A percentile compares a stretch with the other conserved stretches of the same genome.
These are phyloP conservation scores for Lasiodiplodia sp. DNA, from an alignment of 2,329 filamentous ascomycete genomes.

Conservation along the genomic window DNA sequence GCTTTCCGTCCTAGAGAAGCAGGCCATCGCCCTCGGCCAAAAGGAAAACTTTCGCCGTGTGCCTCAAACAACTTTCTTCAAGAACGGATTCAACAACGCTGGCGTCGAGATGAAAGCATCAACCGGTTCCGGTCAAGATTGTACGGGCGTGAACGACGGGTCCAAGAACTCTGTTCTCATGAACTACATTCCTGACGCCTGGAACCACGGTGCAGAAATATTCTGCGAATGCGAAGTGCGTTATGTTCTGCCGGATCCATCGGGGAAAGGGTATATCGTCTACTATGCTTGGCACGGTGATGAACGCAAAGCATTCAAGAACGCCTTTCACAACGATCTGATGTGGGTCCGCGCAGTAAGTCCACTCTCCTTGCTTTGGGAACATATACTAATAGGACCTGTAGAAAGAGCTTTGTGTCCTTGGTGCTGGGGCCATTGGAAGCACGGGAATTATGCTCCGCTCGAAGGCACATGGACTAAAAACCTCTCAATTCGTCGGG, in stretches of 20 bases:
- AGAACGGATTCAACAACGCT: constrained; percentile 66
- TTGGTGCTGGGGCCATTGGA: constrained; percentile 70
- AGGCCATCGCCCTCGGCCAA: constrained; percentile 62
- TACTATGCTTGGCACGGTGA: constrained; percentile 71
- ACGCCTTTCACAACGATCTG: constrained; percentile 65
- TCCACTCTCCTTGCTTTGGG: not conserved
- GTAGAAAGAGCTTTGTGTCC: constrained; percentile 66
- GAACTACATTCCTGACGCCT: constrained; percentile 73
- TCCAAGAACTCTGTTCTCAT: constrained; percentile 72
- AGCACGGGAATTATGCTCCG: constrained; percentile 64
- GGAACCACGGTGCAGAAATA: constrained; percentile 75
- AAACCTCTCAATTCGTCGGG: constrained; percentile 61
- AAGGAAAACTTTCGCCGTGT: constrained; percentile 63
- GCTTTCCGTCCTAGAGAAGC: constrained; percentile 63
- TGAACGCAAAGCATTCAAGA: constrained; percentile 62
- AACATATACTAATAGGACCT: not conserved
- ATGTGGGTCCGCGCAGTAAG: constrained; percentile 69
- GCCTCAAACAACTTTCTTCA: constrained; percentile 69
- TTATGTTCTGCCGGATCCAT: constrained; percentile 63
- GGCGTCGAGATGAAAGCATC: constrained; percentile 70
- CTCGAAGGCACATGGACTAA: constrained; percentile 57
- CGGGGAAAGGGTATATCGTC: constrained; percentile 64
- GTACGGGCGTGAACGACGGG: constrained; percentile 71
- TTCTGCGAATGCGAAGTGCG: constrained; percentile 74
- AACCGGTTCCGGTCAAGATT: constrained; percentile 67